Conservation (phyloP, 345 rosid genomes). For the Acer saccharum region DNA sequence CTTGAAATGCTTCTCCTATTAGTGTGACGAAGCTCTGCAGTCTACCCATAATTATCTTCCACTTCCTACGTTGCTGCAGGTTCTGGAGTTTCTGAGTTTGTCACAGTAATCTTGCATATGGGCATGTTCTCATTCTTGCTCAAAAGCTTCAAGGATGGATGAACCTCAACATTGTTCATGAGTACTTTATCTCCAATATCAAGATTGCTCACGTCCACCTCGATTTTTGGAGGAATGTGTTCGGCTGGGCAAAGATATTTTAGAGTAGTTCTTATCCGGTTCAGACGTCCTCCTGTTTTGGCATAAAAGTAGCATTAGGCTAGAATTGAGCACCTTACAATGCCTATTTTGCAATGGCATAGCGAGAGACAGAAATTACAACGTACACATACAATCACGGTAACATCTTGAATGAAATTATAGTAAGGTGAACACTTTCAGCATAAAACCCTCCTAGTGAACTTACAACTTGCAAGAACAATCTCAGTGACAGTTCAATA, state of each 20-base stretch:
- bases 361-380: background rate
- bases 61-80: conserved; percentile 24
- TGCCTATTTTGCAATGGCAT: background rate
- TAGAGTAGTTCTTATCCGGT: conserved; percentile 49
- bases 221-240: conserved; percentile 75
- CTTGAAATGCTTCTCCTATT: conserved; percentile 11
- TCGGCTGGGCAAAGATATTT: conserved; percentile 70
- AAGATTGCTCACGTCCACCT: conserved; percentile 82
- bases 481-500: background rate
- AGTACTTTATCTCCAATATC: conserved; percentile 70
- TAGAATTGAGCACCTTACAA: background rate
- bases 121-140: conserved; percentile 74
- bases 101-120: conserved; percentile 70
- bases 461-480: background rate
- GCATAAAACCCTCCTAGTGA: background rate
- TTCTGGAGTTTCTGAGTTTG: conserved; percentile 40
- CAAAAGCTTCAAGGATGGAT: conserved; percentile 73
- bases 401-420: background rate
- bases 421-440: background rate
- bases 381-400: background rate
- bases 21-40: conserved; percentile 2
- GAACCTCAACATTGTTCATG: conserved; percentile 60
- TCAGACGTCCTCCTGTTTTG: conserved; percentile 67
- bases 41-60: background rate
- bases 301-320: conserved; percentile 13